These are phyloP conservation scores for Suillus americanus DNA, from an alignment of 768 basidiomycete species.

Conservation along the genomic window DNA sequence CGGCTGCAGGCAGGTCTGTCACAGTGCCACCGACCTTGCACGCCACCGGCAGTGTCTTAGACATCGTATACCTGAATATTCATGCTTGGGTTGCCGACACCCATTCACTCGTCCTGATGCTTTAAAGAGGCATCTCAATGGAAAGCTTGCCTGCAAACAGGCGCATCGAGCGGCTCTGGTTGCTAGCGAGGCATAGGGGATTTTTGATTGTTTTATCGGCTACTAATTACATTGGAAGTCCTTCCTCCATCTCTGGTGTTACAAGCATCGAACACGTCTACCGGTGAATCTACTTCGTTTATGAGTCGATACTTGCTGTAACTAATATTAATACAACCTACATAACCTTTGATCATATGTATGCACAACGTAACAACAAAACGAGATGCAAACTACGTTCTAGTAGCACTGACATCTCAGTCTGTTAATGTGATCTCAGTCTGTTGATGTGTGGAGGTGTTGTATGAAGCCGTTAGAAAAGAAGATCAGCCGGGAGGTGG, in stretches of 20 bases:
- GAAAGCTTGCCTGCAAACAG: slow-evolving; percentile 27
- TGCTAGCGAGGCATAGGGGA: neutral
- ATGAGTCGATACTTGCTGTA: neutral
- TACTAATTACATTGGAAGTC: neutral
- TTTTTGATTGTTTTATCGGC: neutral
- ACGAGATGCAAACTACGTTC: neutral
- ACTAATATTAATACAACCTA: neutral
- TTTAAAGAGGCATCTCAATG: slow-evolving; percentile 33
- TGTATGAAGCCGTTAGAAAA: too few species aligned
- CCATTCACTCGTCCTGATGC: slow-evolving; percentile 31
- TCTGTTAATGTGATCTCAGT: too few species aligned
- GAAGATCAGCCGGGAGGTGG: too few species aligned
- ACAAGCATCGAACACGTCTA: neutral
- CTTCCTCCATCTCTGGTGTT: neutral
- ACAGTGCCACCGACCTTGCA: slow-evolving; percentile 27
- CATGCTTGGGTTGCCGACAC: slow-evolving; percentile 26
- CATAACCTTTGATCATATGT: neutral
- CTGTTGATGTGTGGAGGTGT: too few species aligned
- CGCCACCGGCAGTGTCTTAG: slow-evolving; percentile 31
- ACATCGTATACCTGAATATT: slow-evolving; percentile 21
- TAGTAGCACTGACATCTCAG: neutral
- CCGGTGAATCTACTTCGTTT: neutral
- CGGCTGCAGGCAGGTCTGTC: slow-evolving; percentile 28
- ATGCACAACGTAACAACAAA: neutral
- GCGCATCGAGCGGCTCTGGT: slow-evolving; percentile 18